These are phyloP conservation scores for Flaveria trinervia DNA, from an alignment of 129 eudicot species.

Conservation along the genomic window DNA sequence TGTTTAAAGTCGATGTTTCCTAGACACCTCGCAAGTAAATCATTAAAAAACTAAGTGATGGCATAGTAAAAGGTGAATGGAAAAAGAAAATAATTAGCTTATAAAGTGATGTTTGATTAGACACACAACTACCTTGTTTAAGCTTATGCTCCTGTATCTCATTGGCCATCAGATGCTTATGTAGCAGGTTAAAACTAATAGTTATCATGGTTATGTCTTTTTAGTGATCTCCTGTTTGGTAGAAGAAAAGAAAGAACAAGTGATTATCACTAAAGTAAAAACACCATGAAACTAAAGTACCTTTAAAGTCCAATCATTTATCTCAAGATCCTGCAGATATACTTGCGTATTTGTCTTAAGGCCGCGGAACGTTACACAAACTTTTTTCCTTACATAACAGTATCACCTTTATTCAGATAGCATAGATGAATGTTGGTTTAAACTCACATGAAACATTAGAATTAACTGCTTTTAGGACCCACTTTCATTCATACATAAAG, in stretches of 20 bases:
- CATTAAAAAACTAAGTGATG: conserved; percentile 17
- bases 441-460: too few species aligned
- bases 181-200: conserved; percentile 23
- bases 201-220: conserved; percentile 22
- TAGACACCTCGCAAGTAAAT: not conserved
- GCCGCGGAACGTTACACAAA: too few species aligned
- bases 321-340: conserved; percentile 7
- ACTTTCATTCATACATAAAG: too few species aligned
- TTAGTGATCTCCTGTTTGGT: conserved; percentile 33
- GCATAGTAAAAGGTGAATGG: conserved; percentile 3
- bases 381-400: too few species aligned
- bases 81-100: conserved; percentile 24
- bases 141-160: conserved; percentile 22
- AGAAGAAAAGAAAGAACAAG: conserved; percentile 25
- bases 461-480: too few species aligned
- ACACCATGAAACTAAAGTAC: conserved; percentile 40
- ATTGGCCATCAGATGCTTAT: conserved; percentile 26
- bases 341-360: too few species aligned
- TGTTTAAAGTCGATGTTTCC: conserved; percentile 13
- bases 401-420: too few species aligned
- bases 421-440: too few species aligned
- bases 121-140: conserved; percentile 31
- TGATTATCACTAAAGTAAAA: conserved; percentile 27
- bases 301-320: conserved; percentile 39
- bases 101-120: conserved; percentile 36